Conservation (phyloP, 352 stramenopile species). For the Phytophthora podocarpi region DNA sequence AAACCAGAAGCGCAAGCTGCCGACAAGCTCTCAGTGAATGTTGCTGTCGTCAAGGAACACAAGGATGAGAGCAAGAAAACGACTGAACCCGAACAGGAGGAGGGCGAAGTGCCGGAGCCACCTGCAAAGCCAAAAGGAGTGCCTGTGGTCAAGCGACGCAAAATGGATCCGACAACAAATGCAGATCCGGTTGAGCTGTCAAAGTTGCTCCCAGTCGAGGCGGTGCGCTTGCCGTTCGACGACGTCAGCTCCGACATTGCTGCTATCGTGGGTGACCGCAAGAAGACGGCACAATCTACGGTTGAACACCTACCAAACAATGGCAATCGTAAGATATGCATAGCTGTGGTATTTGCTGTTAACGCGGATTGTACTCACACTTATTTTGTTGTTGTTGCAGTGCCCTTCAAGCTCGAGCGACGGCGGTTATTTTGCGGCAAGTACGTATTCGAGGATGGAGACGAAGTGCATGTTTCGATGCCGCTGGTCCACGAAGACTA, state of each 20-base stretch:
- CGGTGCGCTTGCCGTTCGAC: constrained; percentile 58
- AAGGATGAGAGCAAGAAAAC: constrained; percentile 10
- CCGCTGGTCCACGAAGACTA: constrained; percentile 73
- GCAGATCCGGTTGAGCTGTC: constrained; percentile 24
- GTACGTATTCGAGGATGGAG: constrained; percentile 81
- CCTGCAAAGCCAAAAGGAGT: constrained; percentile 4
- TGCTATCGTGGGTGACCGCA: constrained; percentile 49
- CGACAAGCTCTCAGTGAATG: constrained; percentile 8
- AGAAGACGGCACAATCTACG: constrained; percentile 30
- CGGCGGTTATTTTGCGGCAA: constrained; percentile 68
- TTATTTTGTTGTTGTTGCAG: constrained; percentile 28
- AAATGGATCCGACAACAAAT: constrained; percentile 32
- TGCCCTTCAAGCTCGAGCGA: constrained; percentile 53
- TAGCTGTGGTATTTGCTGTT: background rate
- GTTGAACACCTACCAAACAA: constrained; percentile 31
- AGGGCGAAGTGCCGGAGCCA: constrained; percentile 34
- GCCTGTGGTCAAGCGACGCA: constrained; percentile 50
- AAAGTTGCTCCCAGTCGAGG: constrained; percentile 45
- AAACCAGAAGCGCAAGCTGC: constrained; percentile 3
- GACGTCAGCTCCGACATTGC: constrained; percentile 63
- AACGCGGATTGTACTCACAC: constrained; percentile 1
- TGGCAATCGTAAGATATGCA: constrained; percentile 35
- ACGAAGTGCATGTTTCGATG: constrained; percentile 75
- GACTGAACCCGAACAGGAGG: constrained; percentile 22
- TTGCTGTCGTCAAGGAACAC: constrained; percentile 16